Base-by-base conservation (phyloP, 2,329 filamentous ascomycete genomes). In the Sporothrix inflata region DNA sequence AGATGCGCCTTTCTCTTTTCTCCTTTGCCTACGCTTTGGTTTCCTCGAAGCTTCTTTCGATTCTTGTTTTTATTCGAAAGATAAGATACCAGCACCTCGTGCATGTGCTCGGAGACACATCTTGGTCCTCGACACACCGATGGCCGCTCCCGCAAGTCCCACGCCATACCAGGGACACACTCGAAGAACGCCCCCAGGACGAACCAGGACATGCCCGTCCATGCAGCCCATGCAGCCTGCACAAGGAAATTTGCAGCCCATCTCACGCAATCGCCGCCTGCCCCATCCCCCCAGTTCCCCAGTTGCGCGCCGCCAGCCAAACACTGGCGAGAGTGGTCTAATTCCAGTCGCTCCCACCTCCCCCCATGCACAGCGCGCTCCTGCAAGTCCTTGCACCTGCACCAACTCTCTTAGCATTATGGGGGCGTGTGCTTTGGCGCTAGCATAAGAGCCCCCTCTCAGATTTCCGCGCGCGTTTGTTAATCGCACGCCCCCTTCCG, bases 261-360 rank as follows among this genome's bases (percentile, higher is more conserved):
- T 55, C 65, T 49, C 65, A 55, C 65, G 49, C 66, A 42, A 57
- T 55, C 30, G 34, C 21, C 49, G 34, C 16, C 19, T 16, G 30
- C 27, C 9, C n/a, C 63, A 47, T 66, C 42, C 42, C 42, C 42
- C 63, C 63, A 66, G 60, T 19, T 65, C 38, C 60, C 60, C 60
- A 65, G 60, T 65, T 65, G 60, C 27, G 24, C 14, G 30, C 55
- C 55, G 27, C 55, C 21, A 55, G 55, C 55, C 55, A 61, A 45
- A 45, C 42, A 61, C 30, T 45, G 49, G 42, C 34, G 16, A 47
- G 16, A 27, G 63, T 34, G 61, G 63, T 30, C 63, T 67, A 67
- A 68, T 68, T 53, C 65, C 65, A 68, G 65, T 53, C 57, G 57
- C 34, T 63, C 57, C 27, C 55, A 60, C 55, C 60, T 63, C 34